These are phyloP conservation scores for Botrytis paeoniae DNA, from an alignment of 2,329 filamentous ascomycete species.

Conservation along the genomic window DNA sequence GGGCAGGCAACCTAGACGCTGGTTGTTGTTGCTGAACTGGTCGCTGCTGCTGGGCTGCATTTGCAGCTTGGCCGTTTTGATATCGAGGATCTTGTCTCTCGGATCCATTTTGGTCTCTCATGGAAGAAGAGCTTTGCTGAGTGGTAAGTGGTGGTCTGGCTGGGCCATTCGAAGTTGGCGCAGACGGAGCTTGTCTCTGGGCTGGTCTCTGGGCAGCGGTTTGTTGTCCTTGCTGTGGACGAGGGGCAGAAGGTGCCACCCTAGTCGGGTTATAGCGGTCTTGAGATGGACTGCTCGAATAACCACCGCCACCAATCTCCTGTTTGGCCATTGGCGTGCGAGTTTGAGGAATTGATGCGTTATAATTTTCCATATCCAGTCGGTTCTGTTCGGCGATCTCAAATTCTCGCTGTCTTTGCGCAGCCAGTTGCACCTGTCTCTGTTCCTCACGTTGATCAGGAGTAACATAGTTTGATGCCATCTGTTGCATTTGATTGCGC, in stretches of 20 bases:
- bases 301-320: slow-evolving; percentile 76
- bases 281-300: slow-evolving; percentile 42
- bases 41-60: slow-evolving; percentile 41
- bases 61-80: slow-evolving; percentile 46
- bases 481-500: slow-evolving; percentile 56
- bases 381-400: slow-evolving; percentile 65
- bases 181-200: slow-evolving; percentile 78
- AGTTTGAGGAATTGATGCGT: slow-evolving; percentile 80
- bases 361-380: slow-evolving; percentile 82
- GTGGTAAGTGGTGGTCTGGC: slow-evolving; percentile 47
- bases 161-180: slow-evolving; percentile 49
- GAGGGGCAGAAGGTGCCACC: slow-evolving; percentile 76
- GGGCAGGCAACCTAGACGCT: slow-evolving; percentile 54
- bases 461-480: slow-evolving; percentile 52
- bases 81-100: slow-evolving; percentile 35
- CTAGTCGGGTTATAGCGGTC: slow-evolving; percentile 82
- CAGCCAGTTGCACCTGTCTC: slow-evolving; percentile 60
- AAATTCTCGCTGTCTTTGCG: slow-evolving; percentile 51
- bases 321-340: slow-evolving; percentile 82
- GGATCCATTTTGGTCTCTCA: slow-evolving; percentile 40
- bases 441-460: slow-evolving; percentile 51
- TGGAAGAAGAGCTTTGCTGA: slow-evolving; percentile 50
- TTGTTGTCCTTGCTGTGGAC: slow-evolving; percentile 44
- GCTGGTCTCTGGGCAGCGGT: slow-evolving; percentile 51
- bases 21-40: slow-evolving; percentile 47